Evolutionary conservation across 805 yeast genomes (phyloP), one percentile per base, ranked within the genome.

Genomic region (Candida glaebosa): DNA sequence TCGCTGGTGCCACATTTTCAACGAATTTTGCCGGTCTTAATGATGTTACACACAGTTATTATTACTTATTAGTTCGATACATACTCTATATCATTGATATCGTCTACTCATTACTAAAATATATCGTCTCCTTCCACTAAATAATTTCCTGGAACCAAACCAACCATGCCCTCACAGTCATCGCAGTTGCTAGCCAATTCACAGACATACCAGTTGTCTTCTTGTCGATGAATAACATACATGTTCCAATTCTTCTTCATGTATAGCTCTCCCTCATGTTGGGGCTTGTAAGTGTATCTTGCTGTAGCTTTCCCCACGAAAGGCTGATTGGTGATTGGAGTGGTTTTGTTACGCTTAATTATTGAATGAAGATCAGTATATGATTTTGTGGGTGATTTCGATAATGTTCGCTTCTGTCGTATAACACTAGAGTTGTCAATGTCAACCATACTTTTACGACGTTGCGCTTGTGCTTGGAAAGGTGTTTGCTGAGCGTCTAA

Each of bases 81-180:
- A n/a, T n/a, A n/a, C n/a, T n/a, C n/a, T n/a, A n/a, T n/a, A 33
- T 34, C 19, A 39, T 36, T 17, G 28, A 28, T 19, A 24, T 22
- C 30, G n/a, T 20, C 17, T 15, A 20, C 7, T 31, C 28, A 16
- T 28, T 17, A 12, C 34, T 44, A 46, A 34, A 48, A 48, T n/a
- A 48, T 34, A 19, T 46, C 48, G 25, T 51, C 44, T 22, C 65
- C 71, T 50, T 69, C 75, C 18, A 52, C 49, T 12, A 70, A 46
- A 46, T 70, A 70, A 38, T 70, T 70, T 10, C 72, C 73, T 1
- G 75, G 74, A 15, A 69, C 71, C 35, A 70, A 53, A 0, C 75
- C 75, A 4, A 70, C 59, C 42, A 50, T 38, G 5, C 75, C 75
- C 15, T 49, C 48, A 2, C 45, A 44, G 4, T 54, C 55, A n/a